A percentile compares a stretch with the other conserved stretches of the same genome.
These are phyloP conservation scores for Platanthera guangdongensis DNA, from an alignment of 106 monocot genomes.

Conservation along the genomic window DNA sequence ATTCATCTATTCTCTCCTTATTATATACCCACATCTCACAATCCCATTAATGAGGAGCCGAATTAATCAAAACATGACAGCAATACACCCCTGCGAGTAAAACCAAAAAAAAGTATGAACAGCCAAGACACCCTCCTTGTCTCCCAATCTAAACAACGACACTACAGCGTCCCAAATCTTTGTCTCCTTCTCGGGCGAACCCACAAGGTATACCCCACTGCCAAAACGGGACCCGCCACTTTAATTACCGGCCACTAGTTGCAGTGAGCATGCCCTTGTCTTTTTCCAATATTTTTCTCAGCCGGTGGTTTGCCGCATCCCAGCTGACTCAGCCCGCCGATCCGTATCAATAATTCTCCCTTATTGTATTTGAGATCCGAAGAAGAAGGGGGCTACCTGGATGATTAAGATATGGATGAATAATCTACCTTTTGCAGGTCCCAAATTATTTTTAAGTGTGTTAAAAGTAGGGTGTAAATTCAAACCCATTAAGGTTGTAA, in stretches of 20 bases:
- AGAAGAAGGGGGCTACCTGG: neutral
- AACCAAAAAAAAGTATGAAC: neutral
- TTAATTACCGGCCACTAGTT: neutral
- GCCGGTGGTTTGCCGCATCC: neutral
- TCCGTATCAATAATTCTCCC: neutral
- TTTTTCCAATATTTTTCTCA: neutral
- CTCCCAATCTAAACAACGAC: neutral
- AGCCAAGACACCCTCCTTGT: neutral
- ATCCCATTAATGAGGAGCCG: neutral
- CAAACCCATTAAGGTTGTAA: neutral
- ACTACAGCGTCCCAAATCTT: neutral
- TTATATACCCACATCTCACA: neutral
- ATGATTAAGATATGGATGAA: neutral
- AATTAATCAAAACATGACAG: neutral
- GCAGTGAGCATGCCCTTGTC: neutral
- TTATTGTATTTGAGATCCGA: neutral
- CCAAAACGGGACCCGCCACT: neutral
- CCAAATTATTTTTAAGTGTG: neutral
- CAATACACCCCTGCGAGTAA: neutral
- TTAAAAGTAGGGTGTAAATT: neutral
- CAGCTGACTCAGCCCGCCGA: neutral
- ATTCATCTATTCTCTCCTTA: no score
- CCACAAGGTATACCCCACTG: neutral
- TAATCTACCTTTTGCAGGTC: neutral
- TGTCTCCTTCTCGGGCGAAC: neutral